phyloP scores from a whole-genome alignment of 2,329 filamentous ascomycete species.

The Microcyclospora pomicola region DNA sequence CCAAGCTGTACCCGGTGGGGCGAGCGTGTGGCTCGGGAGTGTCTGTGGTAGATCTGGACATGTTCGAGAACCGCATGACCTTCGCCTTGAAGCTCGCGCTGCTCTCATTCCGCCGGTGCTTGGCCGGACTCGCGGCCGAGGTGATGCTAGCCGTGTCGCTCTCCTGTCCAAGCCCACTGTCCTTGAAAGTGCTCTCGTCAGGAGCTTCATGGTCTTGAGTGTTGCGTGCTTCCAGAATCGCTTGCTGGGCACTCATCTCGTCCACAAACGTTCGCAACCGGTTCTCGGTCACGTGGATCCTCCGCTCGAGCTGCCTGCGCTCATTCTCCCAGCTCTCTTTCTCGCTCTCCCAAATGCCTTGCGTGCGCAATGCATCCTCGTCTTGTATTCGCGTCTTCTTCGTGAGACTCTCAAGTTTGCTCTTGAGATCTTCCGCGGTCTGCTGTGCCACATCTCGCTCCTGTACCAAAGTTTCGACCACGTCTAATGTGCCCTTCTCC shows the following conservation, averaged over 20 bases:
- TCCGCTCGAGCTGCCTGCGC: slow-evolving; percentile 66
- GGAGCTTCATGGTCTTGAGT: slow-evolving; percentile 29
- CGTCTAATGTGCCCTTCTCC: slow-evolving; percentile 77
- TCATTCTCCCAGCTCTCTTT: slow-evolving; percentile 76
- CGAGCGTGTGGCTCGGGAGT: slow-evolving; percentile 41
- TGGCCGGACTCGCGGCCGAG: slow-evolving; percentile 22
- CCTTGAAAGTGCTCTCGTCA: slow-evolving; percentile 45
- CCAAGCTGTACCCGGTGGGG: slow-evolving; percentile 59
- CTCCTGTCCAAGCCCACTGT: slow-evolving; percentile 40
- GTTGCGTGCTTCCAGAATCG: slow-evolving; percentile 23
- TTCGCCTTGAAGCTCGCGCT: slow-evolving; percentile 17
- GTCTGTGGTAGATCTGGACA: slow-evolving; percentile 13
- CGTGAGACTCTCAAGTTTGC: slow-evolving; percentile 62
- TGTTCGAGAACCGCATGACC: slow-evolving; percentile 10
- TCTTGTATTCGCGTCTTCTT: slow-evolving; percentile 68
- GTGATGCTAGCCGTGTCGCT: slow-evolving; percentile 60
- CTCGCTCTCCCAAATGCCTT: slow-evolving; percentile 71
- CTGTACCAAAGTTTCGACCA: slow-evolving; percentile 65
- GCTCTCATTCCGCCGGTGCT: slow-evolving; percentile 23
- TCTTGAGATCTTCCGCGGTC: slow-evolving; percentile 55
- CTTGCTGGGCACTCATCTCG: slow-evolving; percentile 63
- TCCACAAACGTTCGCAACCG: slow-evolving; percentile 73
- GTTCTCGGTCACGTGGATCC: slow-evolving; percentile 78
- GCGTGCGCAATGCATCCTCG: slow-evolving; percentile 65
- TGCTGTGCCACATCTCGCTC: slow-evolving; percentile 74